Evolutionary conservation across 202 grass and related monocot genomes (phyloP).

Genomic region (Schoenoplectus triqueter): DNA sequence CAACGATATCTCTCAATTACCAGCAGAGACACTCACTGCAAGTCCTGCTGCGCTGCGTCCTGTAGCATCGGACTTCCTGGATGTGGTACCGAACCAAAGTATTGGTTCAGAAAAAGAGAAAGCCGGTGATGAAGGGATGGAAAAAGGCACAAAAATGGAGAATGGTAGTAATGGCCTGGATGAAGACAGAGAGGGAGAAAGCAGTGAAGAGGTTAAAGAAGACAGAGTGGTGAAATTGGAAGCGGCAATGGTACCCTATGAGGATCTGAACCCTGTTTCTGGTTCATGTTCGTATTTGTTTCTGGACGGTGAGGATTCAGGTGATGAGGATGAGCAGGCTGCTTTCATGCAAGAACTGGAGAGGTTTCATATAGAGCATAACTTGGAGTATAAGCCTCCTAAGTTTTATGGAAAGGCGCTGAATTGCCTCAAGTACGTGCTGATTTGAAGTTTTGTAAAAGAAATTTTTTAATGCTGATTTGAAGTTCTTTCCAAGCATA

Average conservation of each 20-base stretch:
- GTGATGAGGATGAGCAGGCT: slow-evolving; percentile 83
- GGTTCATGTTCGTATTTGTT: slow-evolving; percentile 55
- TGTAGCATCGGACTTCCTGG: slow-evolving; percentile 43
- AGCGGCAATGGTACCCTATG: not conserved
- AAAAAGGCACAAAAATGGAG: slow-evolving; percentile 34
- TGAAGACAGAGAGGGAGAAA: slow-evolving; percentile 38
- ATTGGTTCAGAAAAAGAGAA: slow-evolving; percentile 47
- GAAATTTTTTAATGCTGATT: not conserved
- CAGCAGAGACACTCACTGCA: slow-evolving; percentile 22
- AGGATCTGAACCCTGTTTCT: slow-evolving; percentile 48
- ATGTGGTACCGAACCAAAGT: slow-evolving; percentile 40
- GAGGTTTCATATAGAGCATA: slow-evolving; percentile 74
- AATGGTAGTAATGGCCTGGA: slow-evolving; percentile 38
- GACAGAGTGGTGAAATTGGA: slow-evolving; percentile 39
- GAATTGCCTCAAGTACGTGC: slow-evolving; percentile 93
- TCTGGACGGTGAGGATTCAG: slow-evolving; percentile 87
- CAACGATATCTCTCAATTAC: slow-evolving; percentile 42
- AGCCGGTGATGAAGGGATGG: not conserved
- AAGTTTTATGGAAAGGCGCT: slow-evolving; percentile 98
- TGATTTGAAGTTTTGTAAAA: not conserved
- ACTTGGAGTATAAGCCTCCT: slow-evolving; percentile 91
- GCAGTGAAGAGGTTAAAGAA: slow-evolving; percentile 41
- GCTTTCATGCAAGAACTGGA: slow-evolving; percentile 94
- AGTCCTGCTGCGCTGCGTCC: slow-evolving; percentile 25
- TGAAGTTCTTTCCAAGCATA: not conserved